Base-by-base conservation (phyloP, 2,329 filamentous ascomycete species). In the Metarhizium humberi region DNA sequence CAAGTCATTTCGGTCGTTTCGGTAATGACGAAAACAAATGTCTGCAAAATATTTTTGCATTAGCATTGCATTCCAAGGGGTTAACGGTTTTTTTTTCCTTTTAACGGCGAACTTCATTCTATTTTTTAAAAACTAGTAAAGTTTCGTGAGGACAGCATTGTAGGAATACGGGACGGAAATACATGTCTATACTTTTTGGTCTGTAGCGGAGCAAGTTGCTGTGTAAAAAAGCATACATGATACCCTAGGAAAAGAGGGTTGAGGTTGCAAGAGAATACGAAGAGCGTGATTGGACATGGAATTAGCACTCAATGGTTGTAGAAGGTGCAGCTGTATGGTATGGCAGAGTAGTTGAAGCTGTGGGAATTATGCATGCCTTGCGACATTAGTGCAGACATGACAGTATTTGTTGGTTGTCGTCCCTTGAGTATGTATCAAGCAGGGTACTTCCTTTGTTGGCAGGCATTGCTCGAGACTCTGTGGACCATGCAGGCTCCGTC, bases 1-100 rank as follows among this genome's bases (percentile, higher is more conserved):
- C 61, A 77, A 73, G 61, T 71, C 71, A 25, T 73, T 75, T 57
- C 69, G 68, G 61, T 71, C 71, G 51, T 74, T 75, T 61, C 67
- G 74, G 60, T 76, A 63, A 67, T 30, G 20, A 30, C 20, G 45
- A 18, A 30, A 30, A 46, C 18, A 18, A 25, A 25, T 25, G 3
- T 25, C 25, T 25, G 25, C 25, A 25, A 25, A 25, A 25, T 25
- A 25, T n/a, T 25, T 14, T 14, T 2, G 43, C 18, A 25, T 25
- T 25, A 13, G 25, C 45, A 48, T 48, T 6, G 45, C 45, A 48
- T 48, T 48, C 30, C 6, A 48, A 29, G 45, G 45, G 45, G 45
- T 48, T 48, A 48, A 14, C 3, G 45, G 45, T 29, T 16, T 30
- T 48, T 16, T 30, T 20, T 48, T 29, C 16, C 30, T 30, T 46